Base-by-base conservation (phyloP, 768 basidiomycete species). In the Sporobolomyces roseus region DNA sequence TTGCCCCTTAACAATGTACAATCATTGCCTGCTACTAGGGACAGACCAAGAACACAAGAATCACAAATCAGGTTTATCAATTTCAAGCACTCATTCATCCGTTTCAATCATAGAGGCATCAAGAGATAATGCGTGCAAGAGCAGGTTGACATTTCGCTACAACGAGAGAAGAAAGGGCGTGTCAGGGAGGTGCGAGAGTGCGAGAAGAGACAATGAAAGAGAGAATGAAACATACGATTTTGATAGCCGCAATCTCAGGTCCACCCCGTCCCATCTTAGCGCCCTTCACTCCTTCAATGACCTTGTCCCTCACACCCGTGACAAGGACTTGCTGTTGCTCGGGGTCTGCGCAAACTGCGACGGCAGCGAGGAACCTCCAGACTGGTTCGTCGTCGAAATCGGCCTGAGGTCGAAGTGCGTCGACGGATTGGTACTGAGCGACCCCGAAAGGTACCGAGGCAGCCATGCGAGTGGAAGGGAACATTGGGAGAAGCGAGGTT, bases 291-390 rank as follows among this genome's bases (percentile, higher is more conserved):
- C 89, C 92, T 76, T 93, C 91, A 52, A 98, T 83, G 46, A 98
- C 88, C 81, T 96, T 93, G 77, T 97, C 94, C 65, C 93, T 86
- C 51, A 97, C 81, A 33, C 87, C 82, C 25, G 86, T 84, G 38
- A 99, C 93, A 53, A 99, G 83, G 51, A 85, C 81, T 71, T 90
- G 89, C 77, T 98, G 94, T 78, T 99, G 91, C 73, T 91, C 88
- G 49, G 85, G 82, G 54, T 85, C 85, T 17, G 91, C 78, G 67
- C 81, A 89, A 46, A 93, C 83, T 3, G 93, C 93, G 56, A 98
- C 80, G 2, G 91, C 87, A 10, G 92, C 90, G 41, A 96, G 84
- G 83, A 93, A 90, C 77, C 90, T 88, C 92, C 93, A 96, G n/a
- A 91, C 89, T 19, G 89, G 90, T 78, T 90, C 89, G 79, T 94